Base-by-base conservation (phyloP, 176 grass and related monocot genomes). In the Thinopyrum elongatum region DNA sequence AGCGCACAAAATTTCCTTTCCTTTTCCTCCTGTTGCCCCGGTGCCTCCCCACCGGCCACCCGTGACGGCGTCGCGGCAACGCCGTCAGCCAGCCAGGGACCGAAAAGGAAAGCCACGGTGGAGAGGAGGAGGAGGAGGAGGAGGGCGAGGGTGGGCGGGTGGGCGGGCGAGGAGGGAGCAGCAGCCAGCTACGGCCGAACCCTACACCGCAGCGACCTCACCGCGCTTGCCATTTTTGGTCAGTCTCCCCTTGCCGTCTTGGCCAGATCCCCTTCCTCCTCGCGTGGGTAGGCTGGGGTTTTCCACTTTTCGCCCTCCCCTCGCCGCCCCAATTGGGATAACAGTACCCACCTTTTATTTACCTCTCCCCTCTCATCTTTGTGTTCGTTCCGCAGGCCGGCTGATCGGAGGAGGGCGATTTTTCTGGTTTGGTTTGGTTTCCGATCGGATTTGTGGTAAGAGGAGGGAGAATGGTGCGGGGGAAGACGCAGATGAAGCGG, bases 401-500 rank as follows among this genome's bases (percentile, higher is more conserved):
- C 44, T 39, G 80, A 73, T 78, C 39, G 27, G 62, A n/a, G n/a
- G n/a, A n/a, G 5, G 19, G 38, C 46, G 58, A 30, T 13, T 27
- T 63, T 63, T 2, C 2, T 7, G 7, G 51, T 21, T 25, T 13
- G 58, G 58, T 61, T 23, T 1, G 42, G 19, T 29, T 42, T 13
- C 1, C 7, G 53, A 21, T 3, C 15, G 8, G 70, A 66, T 61
- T 55, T 69, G 83, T 23, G 15, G 27, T 7, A 12, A 36, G 13
- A 72, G 21, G 23, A 26, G 19, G 21, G 23, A 66, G 17, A 76
- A 98, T 98, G 95, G 95, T 89, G 80, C 88, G 94, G 30, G 93
- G 96, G n/a, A 95, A 93, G 87, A 93, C 91, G 80, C 81, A 95
- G 86, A 49, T 95, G 86, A 94, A 82, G 84, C 66, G 88, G 79